Evolutionary conservation across 495 filamentous ascomycete species (phyloP), one percentile per base, ranked within the genome.

Genomic region (Penicillium pancosmium): DNA sequence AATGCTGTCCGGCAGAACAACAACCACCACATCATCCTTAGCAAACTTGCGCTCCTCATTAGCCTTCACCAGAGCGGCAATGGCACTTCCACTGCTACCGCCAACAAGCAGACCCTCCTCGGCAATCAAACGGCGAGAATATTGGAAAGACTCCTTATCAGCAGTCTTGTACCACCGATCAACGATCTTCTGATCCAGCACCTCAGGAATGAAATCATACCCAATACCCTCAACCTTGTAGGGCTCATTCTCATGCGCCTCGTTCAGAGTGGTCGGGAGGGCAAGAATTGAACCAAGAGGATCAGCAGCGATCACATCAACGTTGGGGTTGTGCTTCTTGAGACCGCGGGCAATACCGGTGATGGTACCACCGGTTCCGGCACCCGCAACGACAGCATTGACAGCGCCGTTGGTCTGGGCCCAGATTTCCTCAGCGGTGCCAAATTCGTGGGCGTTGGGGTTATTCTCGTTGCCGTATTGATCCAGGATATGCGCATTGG

Each of bases 201-300:
- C 94, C 38, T 97, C 89, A 5, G 94, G 94, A 53, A 98, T 89
- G 68, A 99, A 99, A 68, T 99, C 94, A 68, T 99, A 99, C 21
- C 94, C 94, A 67, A 99, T 98, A 19, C 94, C 94, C 77, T 99
- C 94, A 0, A 99, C 94, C 77, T 98, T 98, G 70, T 99, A 99
- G 5, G 89, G 80, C 62, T 90, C 88, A 68, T 96, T 91, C 34
- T 81, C 84, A 61, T 88, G 82, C 56, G 88, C 85, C 48, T 88
- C 81, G 64, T 99, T 98, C 53, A 98, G 77, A 8, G 73, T 57
- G 56, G 85, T 82, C 5, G 94, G 94, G 18, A 93, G 61, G 18
- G 94, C 94, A 21, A 99, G 79, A 64, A 97, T 89, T 34, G 89
- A 93, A 5, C 94, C 94, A 41, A 89, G 81, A 5, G 94, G 94